These are phyloP conservation scores for Omphalotus guepiniiformis DNA, from an alignment of 768 basidiomycete genomes.

Conservation along the genomic window DNA sequence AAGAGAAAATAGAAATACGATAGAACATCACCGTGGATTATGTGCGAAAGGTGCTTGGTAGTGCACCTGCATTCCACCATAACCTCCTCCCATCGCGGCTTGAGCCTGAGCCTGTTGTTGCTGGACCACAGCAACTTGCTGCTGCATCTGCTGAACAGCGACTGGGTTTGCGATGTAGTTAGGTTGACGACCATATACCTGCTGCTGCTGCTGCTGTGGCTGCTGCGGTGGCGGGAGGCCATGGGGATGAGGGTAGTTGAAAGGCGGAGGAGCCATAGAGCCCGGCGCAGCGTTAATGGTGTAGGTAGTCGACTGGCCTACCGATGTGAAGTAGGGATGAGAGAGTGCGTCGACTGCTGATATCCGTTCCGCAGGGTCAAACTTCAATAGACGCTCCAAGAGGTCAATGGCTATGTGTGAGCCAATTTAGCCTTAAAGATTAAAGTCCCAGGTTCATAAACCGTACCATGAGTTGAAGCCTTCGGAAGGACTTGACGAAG, in stretches of 20 bases:
- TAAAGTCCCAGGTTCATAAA: neutral
- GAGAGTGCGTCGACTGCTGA: slow-evolving; percentile 88
- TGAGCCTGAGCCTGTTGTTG: slow-evolving; percentile 1
- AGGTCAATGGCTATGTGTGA: slow-evolving; percentile 73
- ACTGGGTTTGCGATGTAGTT: slow-evolving; percentile 3
- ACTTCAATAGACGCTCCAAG: slow-evolving; percentile 91
- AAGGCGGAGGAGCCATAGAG: slow-evolving; percentile 64
- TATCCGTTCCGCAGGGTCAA: slow-evolving; percentile 89
- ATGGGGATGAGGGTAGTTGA: slow-evolving; percentile 66
- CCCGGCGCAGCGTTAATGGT: slow-evolving; percentile 43
- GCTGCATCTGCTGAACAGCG: slow-evolving; percentile 3
- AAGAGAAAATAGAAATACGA: neutral
- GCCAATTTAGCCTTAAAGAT: slow-evolving; percentile 6
- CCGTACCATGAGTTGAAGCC: slow-evolving; percentile 76
- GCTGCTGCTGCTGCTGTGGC: slow-evolving; percentile 40
- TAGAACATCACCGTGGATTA: slow-evolving; percentile 4
- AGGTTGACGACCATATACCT: slow-evolving; percentile 1
- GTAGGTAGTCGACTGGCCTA: slow-evolving; percentile 38
- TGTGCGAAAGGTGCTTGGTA: slow-evolving; percentile 2
- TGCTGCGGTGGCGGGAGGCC: slow-evolving; percentile 41
- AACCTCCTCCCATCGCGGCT: slow-evolving; percentile 5
- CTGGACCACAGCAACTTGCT: too few species aligned
- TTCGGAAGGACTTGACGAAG: slow-evolving; percentile 81
- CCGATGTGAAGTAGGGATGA: slow-evolving; percentile 85
- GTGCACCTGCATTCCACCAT: slow-evolving; percentile 5